Base-by-base conservation (phyloP, 2,329 filamentous ascomycete genomes). In the Huntiella moniliformis region DNA sequence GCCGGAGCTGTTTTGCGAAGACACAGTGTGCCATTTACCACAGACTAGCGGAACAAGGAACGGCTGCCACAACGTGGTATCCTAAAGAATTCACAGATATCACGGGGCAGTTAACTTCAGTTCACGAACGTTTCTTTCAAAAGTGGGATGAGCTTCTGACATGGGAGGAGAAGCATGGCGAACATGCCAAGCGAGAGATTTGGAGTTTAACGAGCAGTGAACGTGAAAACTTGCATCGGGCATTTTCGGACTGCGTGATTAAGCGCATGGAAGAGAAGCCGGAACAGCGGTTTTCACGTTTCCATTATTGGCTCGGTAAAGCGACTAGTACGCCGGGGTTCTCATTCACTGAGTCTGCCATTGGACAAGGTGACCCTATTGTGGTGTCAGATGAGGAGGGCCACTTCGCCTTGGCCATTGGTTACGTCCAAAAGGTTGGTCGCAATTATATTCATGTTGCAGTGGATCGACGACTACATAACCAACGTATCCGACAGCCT, bases 301-400 rank as follows among this genome's bases (percentile, higher is more conserved):
- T 81, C 56, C 75, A 74, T 44, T 98, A 98, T 62, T 82, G 74
- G 0, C 85, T 98, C 52, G 58, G 83, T 55, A 93, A 93, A 57
- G 71, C 77, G 47, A 69, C 70, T 17, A 59, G 70, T 0, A 56
- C 64, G 2, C 54, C 74, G 1, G 69, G 68, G 0, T 87, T 91
- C 55, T 93, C 85, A 0, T 98, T 98, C 56, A 65, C 84, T 1
- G 88, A 96, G 55, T 96, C 87, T 1, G 86, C 96, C 55, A 73
- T 98, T 28, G 75, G 70, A 1, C 70, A 83, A 18, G 88, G 88
- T 37, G 91, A 98, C 56, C 88, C 91, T 0, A 79, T 96, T 42
- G 91, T 98, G n/a, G 73, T 98, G 3, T 96, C 91, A 0, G 91
- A 95, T 54, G 91, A 98, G 59, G 71, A 83, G 50, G 91, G 91